Evolutionary conservation across 768 basidiomycete species (phyloP).

Genomic region (Kwoniella bestiolae): DNA sequence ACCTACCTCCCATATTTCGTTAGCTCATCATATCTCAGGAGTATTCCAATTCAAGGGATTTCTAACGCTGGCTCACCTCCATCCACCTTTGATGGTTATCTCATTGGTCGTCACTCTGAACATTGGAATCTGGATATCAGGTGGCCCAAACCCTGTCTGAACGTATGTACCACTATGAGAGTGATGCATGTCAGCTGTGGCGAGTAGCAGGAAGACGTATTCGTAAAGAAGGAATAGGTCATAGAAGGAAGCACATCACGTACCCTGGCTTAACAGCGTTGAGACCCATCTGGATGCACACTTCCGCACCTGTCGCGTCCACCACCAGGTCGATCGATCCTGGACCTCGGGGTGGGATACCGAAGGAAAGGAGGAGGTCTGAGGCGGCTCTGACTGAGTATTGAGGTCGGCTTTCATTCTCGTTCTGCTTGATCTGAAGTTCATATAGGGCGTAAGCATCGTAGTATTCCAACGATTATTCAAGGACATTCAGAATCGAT

Average conservation of each 20-base stretch:
- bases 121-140: conserved; percentile 76
- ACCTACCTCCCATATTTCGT: too few species aligned
- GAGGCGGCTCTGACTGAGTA: conserved; percentile 76
- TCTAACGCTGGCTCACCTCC: conserved; percentile 65
- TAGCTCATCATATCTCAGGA: not conserved
- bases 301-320: conserved; percentile 91
- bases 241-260: conserved; percentile 16
- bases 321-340: conserved; percentile 80
- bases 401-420: conserved; percentile 68
- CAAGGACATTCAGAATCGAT: too few species aligned
- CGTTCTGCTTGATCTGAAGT: conserved; percentile 59
- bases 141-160: conserved; percentile 83
- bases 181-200: not conserved
- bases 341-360: conserved; percentile 71
- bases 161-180: conserved; percentile 51
- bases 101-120: conserved; percentile 74
- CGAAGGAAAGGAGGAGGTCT: conserved; percentile 68
- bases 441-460: not conserved
- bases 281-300: conserved; percentile 84
- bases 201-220: too few species aligned
- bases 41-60: not conserved
- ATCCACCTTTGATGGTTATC: conserved; percentile 81
- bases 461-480: not conserved
- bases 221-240: too few species aligned
- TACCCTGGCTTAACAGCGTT: conserved; percentile 71